phyloP scores from a whole-genome alignment of 345 rosid genomes.

The Populus ilicifolia region DNA sequence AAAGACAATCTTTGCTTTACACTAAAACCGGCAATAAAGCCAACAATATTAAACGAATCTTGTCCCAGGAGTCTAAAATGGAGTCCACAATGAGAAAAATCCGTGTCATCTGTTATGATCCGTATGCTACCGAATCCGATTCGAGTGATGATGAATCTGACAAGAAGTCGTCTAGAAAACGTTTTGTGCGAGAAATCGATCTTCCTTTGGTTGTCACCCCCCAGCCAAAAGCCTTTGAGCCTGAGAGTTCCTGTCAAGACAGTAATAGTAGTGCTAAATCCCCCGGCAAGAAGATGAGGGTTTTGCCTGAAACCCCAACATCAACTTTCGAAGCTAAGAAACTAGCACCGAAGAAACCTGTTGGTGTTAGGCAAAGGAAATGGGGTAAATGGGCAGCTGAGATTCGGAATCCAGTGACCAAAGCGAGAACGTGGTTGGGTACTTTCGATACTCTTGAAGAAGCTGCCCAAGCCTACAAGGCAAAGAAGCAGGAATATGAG shows the following conservation, averaged over 20 bases:
- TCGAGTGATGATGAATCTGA: conserved; percentile 75
- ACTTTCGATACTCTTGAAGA: conserved; percentile 66
- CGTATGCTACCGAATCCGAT: conserved; percentile 86
- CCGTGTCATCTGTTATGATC: conserved; percentile 67
- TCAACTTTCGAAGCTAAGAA: neutral
- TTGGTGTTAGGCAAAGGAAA: conserved; percentile 74
- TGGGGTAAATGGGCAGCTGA: conserved; percentile 99
- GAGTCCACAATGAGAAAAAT: conserved; percentile 43
- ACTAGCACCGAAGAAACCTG: conserved; percentile 17
- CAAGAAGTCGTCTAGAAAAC: conserved; percentile 28
- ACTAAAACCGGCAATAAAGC: conserved; percentile 23
- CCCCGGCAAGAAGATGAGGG: conserved; percentile 24
- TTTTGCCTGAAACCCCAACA: conserved; percentile 15
- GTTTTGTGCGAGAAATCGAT: conserved; percentile 55
- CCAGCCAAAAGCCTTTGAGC: conserved; percentile 17
- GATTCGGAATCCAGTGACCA: conserved; percentile 59
- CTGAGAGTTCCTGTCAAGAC: conserved; percentile 61
- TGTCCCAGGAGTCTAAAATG: conserved; percentile 24
- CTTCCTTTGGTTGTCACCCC: conserved; percentile 29
- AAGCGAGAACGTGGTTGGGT: conserved; percentile 70
- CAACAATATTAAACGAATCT: conserved; percentile 14
- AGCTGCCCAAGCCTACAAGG: conserved; percentile 69
- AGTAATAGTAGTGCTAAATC: conserved; percentile 49
- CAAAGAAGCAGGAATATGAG: conserved; percentile 58
- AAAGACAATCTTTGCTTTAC: conserved; percentile 27